A percentile compares a stretch with the other conserved stretches of the same genome.
Conservation (phyloP, 1,284 basidiomycete species). For the Chiua sp. region DNA sequence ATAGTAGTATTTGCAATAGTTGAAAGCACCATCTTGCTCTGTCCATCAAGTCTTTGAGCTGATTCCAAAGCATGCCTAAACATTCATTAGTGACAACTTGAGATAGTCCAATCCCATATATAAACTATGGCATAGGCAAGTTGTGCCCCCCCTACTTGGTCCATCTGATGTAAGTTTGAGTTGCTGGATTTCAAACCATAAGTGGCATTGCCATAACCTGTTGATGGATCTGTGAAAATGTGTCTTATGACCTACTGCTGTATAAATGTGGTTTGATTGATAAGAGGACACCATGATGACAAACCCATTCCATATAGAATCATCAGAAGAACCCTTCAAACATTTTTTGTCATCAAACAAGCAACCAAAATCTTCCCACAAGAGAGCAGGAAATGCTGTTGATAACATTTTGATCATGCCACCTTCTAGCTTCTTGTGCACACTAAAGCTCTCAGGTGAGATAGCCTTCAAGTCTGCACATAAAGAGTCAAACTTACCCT, state of each 20-base stretch:
- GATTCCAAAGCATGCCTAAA: neutral
- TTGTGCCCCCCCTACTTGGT: too few species aligned
- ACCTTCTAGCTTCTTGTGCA: neutral
- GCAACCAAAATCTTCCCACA: neutral
- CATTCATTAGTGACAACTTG: too few species aligned
- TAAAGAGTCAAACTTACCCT: neutral
- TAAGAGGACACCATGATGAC: too few species aligned
- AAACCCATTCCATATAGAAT: neutral
- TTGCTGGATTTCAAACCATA: too few species aligned
- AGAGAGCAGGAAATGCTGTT: neutral
- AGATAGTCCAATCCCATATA: too few species aligned
- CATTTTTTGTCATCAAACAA: neutral
- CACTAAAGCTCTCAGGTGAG: too few species aligned
- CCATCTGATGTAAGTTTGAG: too few species aligned
- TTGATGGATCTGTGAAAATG: constrained; percentile 6
- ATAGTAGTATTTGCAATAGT: neutral
- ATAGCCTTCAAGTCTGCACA: too few species aligned
- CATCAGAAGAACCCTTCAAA: neutral
- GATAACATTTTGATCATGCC: neutral
- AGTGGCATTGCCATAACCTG: neutral
- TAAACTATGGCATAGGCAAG: constrained; percentile 1
- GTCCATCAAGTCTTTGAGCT: neutral
- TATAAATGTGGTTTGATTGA: too few species aligned
- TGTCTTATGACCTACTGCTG: constrained; percentile 1
- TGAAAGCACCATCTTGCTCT: neutral